Evolutionary conservation across 2,329 filamentous ascomycete genomes (phyloP).

Genomic region (Alternaria brassicicola): DNA sequence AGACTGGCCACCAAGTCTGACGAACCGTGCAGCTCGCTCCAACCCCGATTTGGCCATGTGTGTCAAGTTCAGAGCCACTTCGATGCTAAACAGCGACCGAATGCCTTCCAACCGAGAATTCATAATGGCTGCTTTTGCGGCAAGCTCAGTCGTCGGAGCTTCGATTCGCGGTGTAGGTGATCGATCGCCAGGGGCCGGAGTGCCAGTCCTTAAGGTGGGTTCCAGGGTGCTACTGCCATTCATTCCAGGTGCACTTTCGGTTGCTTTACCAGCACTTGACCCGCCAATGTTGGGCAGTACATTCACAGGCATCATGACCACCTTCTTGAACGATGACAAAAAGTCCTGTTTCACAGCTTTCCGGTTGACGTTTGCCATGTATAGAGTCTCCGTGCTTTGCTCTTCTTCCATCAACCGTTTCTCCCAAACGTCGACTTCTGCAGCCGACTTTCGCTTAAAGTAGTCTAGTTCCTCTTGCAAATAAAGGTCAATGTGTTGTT

Average conservation of each 20-base stretch:
- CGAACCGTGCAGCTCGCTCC: conserved; percentile 83
- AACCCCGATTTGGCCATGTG: conserved; percentile 87
- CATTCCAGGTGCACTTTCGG: conserved; percentile 25
- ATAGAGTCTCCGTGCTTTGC: conserved; percentile 87
- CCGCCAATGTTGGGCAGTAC: conserved; percentile 72
- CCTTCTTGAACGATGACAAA: conserved; percentile 93
- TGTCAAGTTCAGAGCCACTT: conserved; percentile 87
- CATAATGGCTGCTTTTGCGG: conserved; percentile 98
- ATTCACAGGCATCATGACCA: conserved; percentile 98
- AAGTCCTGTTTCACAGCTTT: conserved; percentile 98
- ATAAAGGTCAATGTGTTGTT: conserved; percentile 92
- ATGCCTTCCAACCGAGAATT: conserved; percentile 93
- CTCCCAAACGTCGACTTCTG: conserved; percentile 84
- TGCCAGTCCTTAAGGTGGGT: conserved; percentile 34
- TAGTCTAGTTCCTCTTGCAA: conserved; percentile 87
- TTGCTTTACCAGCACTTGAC: conserved; percentile 46
- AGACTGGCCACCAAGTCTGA: conserved; percentile 76
- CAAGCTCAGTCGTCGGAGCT: conserved; percentile 86
- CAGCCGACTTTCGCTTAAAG: conserved; percentile 77
- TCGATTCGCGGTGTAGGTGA: conserved; percentile 56
- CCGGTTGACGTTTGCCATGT: conserved; percentile 93
- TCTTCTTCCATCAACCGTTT: conserved; percentile 90
- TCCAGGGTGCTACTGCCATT: conserved; percentile 42
- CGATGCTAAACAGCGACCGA: conserved; percentile 92
- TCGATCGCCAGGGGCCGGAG: conserved; percentile 49